Percentiles rank a stretch among this genome's conserved stretches.
These are phyloP conservation scores for Metrosideros polymorpha DNA, from an alignment of 441 rosid species.

Conservation along the genomic window DNA sequence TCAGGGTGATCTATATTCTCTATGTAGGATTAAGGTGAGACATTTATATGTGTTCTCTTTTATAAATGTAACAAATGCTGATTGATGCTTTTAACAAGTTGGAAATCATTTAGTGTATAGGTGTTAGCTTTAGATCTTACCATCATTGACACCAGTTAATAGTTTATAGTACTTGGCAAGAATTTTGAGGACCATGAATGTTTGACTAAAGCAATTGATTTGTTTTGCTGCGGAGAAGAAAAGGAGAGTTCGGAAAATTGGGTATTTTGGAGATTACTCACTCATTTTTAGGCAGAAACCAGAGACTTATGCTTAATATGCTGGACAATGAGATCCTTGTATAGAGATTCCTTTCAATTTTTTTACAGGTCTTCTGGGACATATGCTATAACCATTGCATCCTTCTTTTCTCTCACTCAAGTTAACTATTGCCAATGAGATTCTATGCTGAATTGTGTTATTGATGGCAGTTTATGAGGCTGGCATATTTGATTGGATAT, in stretches of 20 bases:
- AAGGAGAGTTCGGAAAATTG: background rate
- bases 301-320: conserved; percentile 1
- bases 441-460: background rate
- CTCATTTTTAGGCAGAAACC: background rate
- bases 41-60: background rate
- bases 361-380: background rate
- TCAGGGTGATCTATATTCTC: conserved; percentile 93
- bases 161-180: background rate
- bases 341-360: background rate
- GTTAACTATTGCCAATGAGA: background rate
- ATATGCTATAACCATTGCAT: background rate
- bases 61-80: background rate
- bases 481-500: conserved; percentile 90
- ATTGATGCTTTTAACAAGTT: background rate
- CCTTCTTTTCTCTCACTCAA: background rate
- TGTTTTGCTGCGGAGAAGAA: background rate
- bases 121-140: background rate
- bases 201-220: background rate
- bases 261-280: background rate
- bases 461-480: conserved; percentile 81
- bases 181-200: background rate
- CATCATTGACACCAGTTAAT: background rate
- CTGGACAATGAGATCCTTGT: background rate
- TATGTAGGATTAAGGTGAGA: conserved; percentile 83
- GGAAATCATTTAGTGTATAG: background rate